Percentiles rank a stretch among this genome's conserved stretches.
Conservation (phyloP, 441 rosid species). For the Manihot esculenta region DNA sequence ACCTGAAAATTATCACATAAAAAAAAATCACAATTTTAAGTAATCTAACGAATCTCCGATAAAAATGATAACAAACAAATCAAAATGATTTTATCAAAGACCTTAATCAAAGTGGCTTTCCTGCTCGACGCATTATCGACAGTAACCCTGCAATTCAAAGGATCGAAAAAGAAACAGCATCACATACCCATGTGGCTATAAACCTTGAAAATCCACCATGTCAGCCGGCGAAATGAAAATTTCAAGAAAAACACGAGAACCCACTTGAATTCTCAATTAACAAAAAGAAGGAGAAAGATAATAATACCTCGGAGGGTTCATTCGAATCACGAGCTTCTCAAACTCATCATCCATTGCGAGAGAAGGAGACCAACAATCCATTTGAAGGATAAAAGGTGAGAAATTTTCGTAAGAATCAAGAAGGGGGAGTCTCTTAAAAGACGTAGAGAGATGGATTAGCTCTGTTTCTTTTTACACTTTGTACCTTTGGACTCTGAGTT, state of each 20-base stretch:
- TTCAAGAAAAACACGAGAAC: slow-evolving; percentile 16
- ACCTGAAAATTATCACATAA: slow-evolving; percentile 41
- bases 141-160: slow-evolving; percentile 58
- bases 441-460: slow-evolving; percentile 14
- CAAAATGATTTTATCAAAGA: slow-evolving; percentile 23
- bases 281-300: not conserved
- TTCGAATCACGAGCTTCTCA: slow-evolving; percentile 67
- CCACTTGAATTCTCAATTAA: slow-evolving; percentile 16
- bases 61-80: slow-evolving; percentile 5
- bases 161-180: slow-evolving; percentile 19
- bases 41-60: not conserved
- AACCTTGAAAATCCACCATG: slow-evolving; percentile 16
- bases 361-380: slow-evolving; percentile 69
- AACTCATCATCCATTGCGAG: slow-evolving; percentile 59
- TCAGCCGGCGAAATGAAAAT: slow-evolving; percentile 19
- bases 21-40: slow-evolving; percentile 6
- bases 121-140: slow-evolving; percentile 63
- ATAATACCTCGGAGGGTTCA: slow-evolving; percentile 74
- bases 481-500: slow-evolving; percentile 20
- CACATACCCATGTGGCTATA: slow-evolving; percentile 13
- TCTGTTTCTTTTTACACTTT: not conserved
- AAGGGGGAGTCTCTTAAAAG: not conserved
- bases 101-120: slow-evolving; percentile 68
- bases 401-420: not conserved
- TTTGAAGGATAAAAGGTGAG: slow-evolving; percentile 13